phyloP scores from a whole-genome alignment of 2,329 filamentous ascomycete genomes.

The Zelopaecilomyces penicillatus region DNA sequence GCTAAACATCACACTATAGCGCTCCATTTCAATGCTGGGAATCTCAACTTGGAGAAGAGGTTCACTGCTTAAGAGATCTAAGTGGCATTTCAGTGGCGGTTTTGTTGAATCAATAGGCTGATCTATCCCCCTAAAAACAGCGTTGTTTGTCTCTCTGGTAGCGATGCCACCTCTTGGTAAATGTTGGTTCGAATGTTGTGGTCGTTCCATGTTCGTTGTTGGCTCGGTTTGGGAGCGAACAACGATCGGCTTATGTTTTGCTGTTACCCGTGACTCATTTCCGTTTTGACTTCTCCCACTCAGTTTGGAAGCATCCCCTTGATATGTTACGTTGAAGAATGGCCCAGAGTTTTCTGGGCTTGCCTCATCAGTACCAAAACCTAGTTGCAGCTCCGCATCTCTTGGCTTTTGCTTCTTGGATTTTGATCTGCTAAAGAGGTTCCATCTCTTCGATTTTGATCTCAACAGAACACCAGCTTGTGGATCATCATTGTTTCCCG shows the following conservation, averaged over 20 bases:
- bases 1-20: slow-evolving; percentile 92
- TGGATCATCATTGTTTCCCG: slow-evolving; percentile 10
- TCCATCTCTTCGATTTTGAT: slow-evolving; percentile 49
- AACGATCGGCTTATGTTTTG: neutral
- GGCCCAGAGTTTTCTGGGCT: neutral
- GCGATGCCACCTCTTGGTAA: too few relatives aligned
- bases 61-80: slow-evolving; percentile 5
- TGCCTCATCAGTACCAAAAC: neutral
- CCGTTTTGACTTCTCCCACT: neutral
- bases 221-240: neutral
- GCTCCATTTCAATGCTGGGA: slow-evolving; percentile 70
- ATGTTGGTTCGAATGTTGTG: too few relatives aligned
- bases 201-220: too few relatives aligned
- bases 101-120: too few relatives aligned
- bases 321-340: too few relatives aligned
- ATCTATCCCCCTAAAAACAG: too few relatives aligned
- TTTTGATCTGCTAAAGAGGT: slow-evolving; percentile 43
- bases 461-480: slow-evolving; percentile 20
- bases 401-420: slow-evolving; percentile 20
- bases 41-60: slow-evolving; percentile 66
- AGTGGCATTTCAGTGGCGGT: too few relatives aligned
- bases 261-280: neutral
- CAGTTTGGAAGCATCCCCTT: neutral
- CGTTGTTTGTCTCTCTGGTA: too few relatives aligned
- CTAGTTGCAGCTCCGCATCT: neutral